Conservation (phyloP, 1,139 yeast genomes). For the Zygosaccharomyces sapae region DNA sequence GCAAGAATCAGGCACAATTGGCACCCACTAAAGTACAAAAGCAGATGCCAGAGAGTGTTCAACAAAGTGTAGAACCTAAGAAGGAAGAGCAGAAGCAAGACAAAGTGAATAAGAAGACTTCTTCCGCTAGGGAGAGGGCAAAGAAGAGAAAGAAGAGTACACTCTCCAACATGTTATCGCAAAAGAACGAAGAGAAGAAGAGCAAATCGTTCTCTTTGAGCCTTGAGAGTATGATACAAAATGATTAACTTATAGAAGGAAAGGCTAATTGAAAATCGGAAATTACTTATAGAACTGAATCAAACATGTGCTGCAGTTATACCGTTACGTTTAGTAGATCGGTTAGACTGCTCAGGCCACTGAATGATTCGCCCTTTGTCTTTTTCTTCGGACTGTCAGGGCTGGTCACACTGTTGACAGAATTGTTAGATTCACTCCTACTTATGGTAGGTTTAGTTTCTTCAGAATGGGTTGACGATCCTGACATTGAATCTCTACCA, state of each 20-base stretch:
- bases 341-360: conserved; percentile 11
- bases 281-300: too few species aligned
- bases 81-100: conserved; percentile 1
- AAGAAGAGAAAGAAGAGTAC: conserved; percentile 39
- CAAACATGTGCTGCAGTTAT: not conserved
- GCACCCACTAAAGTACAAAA: conserved; percentile 5
- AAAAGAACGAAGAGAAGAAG: conserved; percentile 43
- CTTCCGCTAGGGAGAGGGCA: conserved; percentile 39
- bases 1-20: conserved; percentile 27
- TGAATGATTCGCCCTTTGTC: conserved; percentile 10
- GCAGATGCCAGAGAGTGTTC: conserved; percentile 15
- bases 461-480: conserved; percentile 14
- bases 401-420: conserved; percentile 6
- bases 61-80: not conserved
- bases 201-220: conserved; percentile 39
- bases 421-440: conserved; percentile 6
- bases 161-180: conserved; percentile 39
- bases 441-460: conserved; percentile 9
- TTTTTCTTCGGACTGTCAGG: conserved; percentile 8
- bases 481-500: conserved; percentile 26
- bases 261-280: too few species aligned
- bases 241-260: conserved; percentile 3
- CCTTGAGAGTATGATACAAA: conserved; percentile 48
- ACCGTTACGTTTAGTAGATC: conserved; percentile 12
- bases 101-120: conserved; percentile 38